Percentiles rank a stretch among this genome's conserved stretches.
These are phyloP conservation scores for Fagus sylvatica DNA, from an alignment of 306 rosid genomes.

Conservation along the genomic window DNA sequence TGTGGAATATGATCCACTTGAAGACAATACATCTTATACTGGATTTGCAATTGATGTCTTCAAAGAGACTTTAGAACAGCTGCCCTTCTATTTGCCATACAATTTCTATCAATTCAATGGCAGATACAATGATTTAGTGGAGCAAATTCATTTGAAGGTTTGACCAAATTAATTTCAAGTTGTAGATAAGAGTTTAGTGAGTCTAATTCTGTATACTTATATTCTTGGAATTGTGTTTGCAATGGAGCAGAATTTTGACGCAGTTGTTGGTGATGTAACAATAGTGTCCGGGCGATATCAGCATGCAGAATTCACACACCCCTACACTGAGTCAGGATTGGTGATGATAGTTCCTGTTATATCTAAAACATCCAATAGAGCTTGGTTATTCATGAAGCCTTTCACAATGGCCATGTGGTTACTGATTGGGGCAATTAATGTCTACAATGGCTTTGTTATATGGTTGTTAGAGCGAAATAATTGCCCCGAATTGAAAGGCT, in stretches of 20 bases:
- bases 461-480: slow-evolving; percentile 49
- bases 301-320: slow-evolving; percentile 45
- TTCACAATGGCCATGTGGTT: slow-evolving; percentile 49
- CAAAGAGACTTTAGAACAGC: slow-evolving; percentile 13
- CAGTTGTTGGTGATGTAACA: slow-evolving; percentile 49
- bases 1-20: slow-evolving; percentile 12
- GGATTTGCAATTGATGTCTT: slow-evolving; percentile 47
- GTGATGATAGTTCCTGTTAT: slow-evolving; percentile 46
- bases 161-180: no score
- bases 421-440: slow-evolving; percentile 20
- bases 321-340: slow-evolving; percentile 47
- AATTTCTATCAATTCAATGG: slow-evolving; percentile 30
- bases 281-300: slow-evolving; percentile 30
- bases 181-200: no score
- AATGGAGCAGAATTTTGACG: slow-evolving; percentile 42
- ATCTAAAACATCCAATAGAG: slow-evolving; percentile 21
- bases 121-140: slow-evolving; percentile 40
- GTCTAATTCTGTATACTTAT: not conserved
- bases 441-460: slow-evolving; percentile 49
- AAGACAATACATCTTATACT: not conserved
- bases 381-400: slow-evolving; percentile 48
- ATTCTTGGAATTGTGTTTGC: not conserved
- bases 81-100: slow-evolving; percentile 35
- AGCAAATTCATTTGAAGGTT: slow-evolving; percentile 31
- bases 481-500: slow-evolving; percentile 29